A percentile compares a stretch with the other conserved stretches of the same genome.
Conservation (phyloP, 345 rosid species). For the Corchorus olitorius region DNA sequence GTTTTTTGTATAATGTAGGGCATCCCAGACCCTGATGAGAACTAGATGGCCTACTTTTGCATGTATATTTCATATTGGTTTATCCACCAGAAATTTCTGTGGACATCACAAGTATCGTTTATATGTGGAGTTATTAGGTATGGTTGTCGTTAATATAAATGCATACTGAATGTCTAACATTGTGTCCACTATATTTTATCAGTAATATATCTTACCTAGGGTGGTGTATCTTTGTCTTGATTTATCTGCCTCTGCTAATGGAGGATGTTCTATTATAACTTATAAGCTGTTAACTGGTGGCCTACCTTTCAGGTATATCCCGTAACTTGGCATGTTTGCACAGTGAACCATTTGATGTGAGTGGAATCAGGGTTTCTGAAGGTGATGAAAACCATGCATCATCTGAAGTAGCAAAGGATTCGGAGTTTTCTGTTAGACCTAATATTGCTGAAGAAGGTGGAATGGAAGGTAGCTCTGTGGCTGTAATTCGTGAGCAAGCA, state of each 20-base stretch:
- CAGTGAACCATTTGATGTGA: constrained; percentile 62
- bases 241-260: constrained; percentile 4
- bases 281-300: not conserved
- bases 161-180: not conserved
- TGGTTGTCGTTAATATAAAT: not conserved
- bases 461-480: constrained; percentile 32
- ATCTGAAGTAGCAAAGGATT: constrained; percentile 40
- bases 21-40: not conserved
- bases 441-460: constrained; percentile 38
- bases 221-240: not conserved
- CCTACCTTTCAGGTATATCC: constrained; percentile 67
- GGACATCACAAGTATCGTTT: not conserved
- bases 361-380: constrained; percentile 54
- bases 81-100: not conserved
- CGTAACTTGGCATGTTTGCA: constrained; percentile 57
- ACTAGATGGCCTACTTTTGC: not conserved
- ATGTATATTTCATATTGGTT: not conserved
- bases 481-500: constrained; percentile 27
- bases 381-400: constrained; percentile 41
- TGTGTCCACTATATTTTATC: not conserved
- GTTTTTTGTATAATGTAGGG: not conserved
- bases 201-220: not conserved
- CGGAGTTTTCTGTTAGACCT: constrained; percentile 41
- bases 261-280: constrained; percentile 5
- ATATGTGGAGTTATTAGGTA: not conserved